Base-by-base conservation (phyloP, 1,284 basidiomycete species). In the Ceratobasidium sp. region DNA sequence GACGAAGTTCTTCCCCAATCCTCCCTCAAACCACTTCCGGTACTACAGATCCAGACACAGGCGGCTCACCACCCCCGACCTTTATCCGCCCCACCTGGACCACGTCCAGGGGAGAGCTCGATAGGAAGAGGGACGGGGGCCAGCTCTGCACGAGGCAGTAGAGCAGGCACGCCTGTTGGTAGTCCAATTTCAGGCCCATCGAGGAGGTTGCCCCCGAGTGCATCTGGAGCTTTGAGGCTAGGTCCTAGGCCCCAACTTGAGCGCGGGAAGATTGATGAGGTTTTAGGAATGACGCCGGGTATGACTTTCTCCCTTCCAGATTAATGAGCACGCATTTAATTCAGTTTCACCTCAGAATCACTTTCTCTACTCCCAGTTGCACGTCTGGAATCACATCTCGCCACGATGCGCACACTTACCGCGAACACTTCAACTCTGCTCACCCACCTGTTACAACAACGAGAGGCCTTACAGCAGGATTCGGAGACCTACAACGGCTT, bases 1-100 rank as follows among this genome's bases (percentile, higher is more conserved):
- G 96, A 98, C 81, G 96, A 98, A 84, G 90, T 96, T 22, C 84
- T 96, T 54, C 93, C 95, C 1, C 90, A 89, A 64, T 87, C 89
- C 27, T 89, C 87, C 75, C 86, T 89, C 31, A 92, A 91, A 77
- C 85, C 90, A 1, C 84, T 96, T 33, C 95, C 95, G 1, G 88
- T 90, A 7, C 85, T 97, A 33, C 89, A 94, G 76, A 94, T 97
- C 75, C 89, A 89, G 41, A 95, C 93, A n/a, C 74, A 57, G 5
- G n/a, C n/a, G n/a, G 24, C 67, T 17, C 54, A 71, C 22, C 67
- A 57, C 15, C 54, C 67, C 6, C 87, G 93, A 57, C 92, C 93
- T 0, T 86, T 90, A 84, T 94, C 92, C 60, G 90, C 91, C 24
- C 93, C 92, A 27, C 92, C 92, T 29, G 89, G 86, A 27, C 85